These are phyloP conservation scores for Penicillium hordei DNA, from an alignment of 2,329 filamentous ascomycete genomes.

Conservation along the genomic window DNA sequence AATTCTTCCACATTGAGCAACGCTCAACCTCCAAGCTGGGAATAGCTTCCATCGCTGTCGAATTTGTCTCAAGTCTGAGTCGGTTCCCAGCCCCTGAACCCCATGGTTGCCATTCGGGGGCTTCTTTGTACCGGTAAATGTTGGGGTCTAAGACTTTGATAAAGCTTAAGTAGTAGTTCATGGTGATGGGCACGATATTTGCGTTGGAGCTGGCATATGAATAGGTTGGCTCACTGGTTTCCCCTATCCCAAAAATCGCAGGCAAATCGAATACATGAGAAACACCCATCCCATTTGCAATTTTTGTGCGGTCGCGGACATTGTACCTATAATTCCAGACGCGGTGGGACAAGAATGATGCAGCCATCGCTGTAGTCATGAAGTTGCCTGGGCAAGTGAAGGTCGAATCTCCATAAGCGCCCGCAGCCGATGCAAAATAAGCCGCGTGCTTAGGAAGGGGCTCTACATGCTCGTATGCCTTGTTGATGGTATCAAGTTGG, in stretches of 20 bases:
- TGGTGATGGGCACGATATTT: conserved; percentile 25
- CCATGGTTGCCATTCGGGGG: conserved; percentile 24
- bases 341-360: conserved; percentile 22
- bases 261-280: conserved; percentile 37
- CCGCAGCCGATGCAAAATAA: conserved; percentile 42
- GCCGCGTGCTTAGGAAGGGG: conserved; percentile 32
- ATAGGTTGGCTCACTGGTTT: conserved; percentile 16
- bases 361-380: conserved; percentile 37
- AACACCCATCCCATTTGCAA: conserved; percentile 39
- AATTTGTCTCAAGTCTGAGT: conserved; percentile 22
- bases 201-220: conserved; percentile 34
- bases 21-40: conserved; percentile 14
- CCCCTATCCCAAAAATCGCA: conserved; percentile 28
- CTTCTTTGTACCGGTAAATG: conserved; percentile 11
- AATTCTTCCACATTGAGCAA: conserved; percentile 20
- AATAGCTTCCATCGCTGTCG: conserved; percentile 22
- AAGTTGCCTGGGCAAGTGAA: conserved; percentile 50
- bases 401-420: conserved; percentile 49
- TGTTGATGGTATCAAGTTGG: conserved; percentile 52
- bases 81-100: conserved; percentile 14
- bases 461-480: conserved; percentile 50
- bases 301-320: conserved; percentile 41
- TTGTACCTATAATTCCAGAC: conserved; percentile 54
- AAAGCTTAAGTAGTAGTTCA: conserved; percentile 31
- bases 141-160: conserved; percentile 25